Conservation (phyloP, 148 eudicot species). For the Chenopodium suecicum region DNA sequence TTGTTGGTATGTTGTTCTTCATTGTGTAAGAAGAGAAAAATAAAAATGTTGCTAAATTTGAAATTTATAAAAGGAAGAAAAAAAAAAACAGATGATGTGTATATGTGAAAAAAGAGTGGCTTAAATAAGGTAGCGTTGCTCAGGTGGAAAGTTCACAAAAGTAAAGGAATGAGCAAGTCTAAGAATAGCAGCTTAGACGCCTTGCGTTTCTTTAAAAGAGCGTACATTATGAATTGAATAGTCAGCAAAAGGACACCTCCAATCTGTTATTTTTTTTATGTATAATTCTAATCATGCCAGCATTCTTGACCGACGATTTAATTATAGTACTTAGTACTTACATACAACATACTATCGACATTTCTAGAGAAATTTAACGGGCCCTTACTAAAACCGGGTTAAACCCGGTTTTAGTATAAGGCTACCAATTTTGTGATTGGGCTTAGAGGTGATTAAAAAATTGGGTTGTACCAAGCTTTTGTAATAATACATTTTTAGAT, state of each 20-base stretch:
- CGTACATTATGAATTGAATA: not conserved
- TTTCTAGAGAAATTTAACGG: no score
- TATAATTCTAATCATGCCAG: not conserved
- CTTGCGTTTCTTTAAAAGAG: not conserved
- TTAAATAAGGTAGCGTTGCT: not conserved
- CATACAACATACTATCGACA: no score
- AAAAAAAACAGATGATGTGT: not conserved
- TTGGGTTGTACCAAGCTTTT: no score
- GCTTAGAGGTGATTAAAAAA: no score
- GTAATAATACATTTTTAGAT: no score
- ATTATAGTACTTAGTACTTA: no score
- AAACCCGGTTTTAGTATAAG: no score
- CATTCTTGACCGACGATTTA: constrained; percentile 6
- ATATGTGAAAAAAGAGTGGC: not conserved
- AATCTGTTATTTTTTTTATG: not conserved
- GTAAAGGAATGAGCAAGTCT: not conserved
- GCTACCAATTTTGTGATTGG: no score
- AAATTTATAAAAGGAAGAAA: not conserved
- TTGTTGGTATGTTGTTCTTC: constrained; percentile 19
- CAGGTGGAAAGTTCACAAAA: constrained; percentile 3
- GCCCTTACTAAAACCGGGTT: no score
- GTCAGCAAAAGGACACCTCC: not conserved
- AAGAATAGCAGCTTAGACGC: constrained; percentile 3
- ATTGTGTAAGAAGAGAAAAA: not conserved
- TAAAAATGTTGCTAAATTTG: not conserved